Conservation (phyloP, 768 basidiomycete genomes). For the Boletus reticulatus region DNA sequence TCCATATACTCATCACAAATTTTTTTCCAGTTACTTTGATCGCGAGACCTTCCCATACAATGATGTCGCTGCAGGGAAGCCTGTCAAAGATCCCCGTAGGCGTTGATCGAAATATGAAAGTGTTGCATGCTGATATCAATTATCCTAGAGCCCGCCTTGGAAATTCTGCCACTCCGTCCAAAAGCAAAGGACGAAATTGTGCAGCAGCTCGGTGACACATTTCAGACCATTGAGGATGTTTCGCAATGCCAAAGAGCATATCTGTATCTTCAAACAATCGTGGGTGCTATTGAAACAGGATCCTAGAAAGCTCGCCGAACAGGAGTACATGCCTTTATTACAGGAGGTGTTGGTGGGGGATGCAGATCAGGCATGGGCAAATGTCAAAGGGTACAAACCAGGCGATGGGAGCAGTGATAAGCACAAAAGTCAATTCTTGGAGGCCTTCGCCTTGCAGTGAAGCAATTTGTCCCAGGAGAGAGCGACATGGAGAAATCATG, state of each 20-base stretch:
- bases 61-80: neutral
- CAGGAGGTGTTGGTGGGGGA: slow-evolving; percentile 3
- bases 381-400: neutral
- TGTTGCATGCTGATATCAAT: neutral
- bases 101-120: neutral
- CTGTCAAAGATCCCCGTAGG: slow-evolving; percentile 4
- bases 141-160: slow-evolving; percentile 10
- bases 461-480: neutral
- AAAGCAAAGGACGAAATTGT: slow-evolving; percentile 1
- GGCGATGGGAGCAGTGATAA: no score
- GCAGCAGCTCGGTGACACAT: neutral
- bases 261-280: slow-evolving; percentile 12
- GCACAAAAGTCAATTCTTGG: neutral
- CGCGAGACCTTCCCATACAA: slow-evolving; percentile 6
- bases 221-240: slow-evolving; percentile 8
- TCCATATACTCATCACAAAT: neutral
- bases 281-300: neutral
- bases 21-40: slow-evolving; percentile 19
- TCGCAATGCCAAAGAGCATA: slow-evolving; percentile 11
- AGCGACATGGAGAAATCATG: neutral
- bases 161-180: slow-evolving; percentile 10
- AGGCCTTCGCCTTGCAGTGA: neutral
- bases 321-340: neutral
- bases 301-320: neutral
- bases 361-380: slow-evolving; percentile 3